Evolutionary conservation across 306 rosid genomes (phyloP).

Genomic region (Lathyrus sativus): DNA sequence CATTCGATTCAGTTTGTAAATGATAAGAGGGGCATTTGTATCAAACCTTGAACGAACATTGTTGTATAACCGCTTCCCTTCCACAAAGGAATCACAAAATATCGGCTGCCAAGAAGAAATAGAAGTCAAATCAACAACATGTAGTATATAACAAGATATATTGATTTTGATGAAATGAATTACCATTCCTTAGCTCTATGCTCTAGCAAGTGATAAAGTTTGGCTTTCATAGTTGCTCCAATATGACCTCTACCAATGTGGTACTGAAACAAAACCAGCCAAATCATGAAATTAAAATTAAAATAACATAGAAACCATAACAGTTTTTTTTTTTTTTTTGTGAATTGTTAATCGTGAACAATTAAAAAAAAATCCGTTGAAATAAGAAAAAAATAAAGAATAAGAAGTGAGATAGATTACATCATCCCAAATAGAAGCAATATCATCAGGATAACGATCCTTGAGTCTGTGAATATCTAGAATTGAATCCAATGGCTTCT

Average conservation of each 20-base stretch:
- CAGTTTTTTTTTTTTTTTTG: no score
- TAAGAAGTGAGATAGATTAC: constrained; percentile 49
- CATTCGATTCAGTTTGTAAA: constrained; percentile 10
- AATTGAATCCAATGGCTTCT: constrained; percentile 76
- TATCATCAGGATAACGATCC: constrained; percentile 71
- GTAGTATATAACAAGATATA: no score
- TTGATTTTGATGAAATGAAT: constrained; percentile 30
- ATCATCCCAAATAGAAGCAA: constrained; percentile 87
- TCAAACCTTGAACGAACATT: constrained; percentile 90
- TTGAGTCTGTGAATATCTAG: constrained; percentile 67
- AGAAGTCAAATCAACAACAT: no score
- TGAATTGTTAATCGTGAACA: no score
- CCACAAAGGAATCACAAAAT: constrained; percentile 92
- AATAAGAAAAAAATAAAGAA: no score
- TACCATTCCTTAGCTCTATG: constrained; percentile 88
- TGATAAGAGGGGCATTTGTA: constrained; percentile 37
- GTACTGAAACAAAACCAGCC: constrained; percentile 55
- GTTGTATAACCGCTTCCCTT: constrained; percentile 84
- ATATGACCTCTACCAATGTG: constrained; percentile 95
- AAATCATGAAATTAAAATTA: background rate
- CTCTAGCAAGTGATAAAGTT: constrained; percentile 75
- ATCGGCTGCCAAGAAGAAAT: constrained; percentile 57
- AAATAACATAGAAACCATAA: background rate
- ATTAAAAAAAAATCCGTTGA: no score
- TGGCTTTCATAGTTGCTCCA: constrained; percentile 78